Percentiles rank a stretch among this genome's conserved stretches.
Evolutionary conservation across 352 stramenopile genomes (phyloP).

Genomic region (Pythium guiyangense): DNA sequence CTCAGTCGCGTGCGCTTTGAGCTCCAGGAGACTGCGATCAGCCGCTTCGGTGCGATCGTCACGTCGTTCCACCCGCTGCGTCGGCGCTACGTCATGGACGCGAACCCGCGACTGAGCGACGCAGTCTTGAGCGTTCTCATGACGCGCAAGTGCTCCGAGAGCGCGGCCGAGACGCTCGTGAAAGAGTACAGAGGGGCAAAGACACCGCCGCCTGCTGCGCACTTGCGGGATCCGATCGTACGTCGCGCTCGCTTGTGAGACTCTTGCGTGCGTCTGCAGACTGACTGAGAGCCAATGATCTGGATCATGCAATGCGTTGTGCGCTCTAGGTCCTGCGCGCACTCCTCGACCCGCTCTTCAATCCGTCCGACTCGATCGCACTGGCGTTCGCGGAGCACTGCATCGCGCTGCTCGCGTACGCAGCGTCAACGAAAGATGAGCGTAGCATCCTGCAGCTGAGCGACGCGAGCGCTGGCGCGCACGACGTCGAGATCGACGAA

Average conservation of each 20-base stretch:
- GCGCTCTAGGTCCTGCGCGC: conserved; percentile 68
- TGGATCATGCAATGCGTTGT: not conserved
- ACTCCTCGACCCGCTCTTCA: conserved; percentile 78
- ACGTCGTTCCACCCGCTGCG: conserved; percentile 74
- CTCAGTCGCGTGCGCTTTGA: conserved; percentile 67
- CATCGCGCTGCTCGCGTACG: conserved; percentile 68
- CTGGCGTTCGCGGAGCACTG: conserved; percentile 63
- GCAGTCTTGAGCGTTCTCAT: conserved; percentile 74
- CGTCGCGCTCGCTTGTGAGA: conserved; percentile 1
- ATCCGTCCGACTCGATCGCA: conserved; percentile 60
- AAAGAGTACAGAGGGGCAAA: conserved; percentile 55
- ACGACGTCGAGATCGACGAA: conserved; percentile 38
- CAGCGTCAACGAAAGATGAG: conserved; percentile 70
- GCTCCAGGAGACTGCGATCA: conserved; percentile 65
- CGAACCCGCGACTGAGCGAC: conserved; percentile 54
- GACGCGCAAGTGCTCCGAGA: conserved; percentile 66
- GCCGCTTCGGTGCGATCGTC: conserved; percentile 62
- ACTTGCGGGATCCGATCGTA: conserved; percentile 74
- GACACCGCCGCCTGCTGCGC: conserved; percentile 50
- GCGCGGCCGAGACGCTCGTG: conserved; percentile 51
- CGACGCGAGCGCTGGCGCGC: conserved; percentile 9
- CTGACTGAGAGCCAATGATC: not conserved
- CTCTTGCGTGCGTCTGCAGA: not conserved
- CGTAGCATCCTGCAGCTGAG: conserved; percentile 63
- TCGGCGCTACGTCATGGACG: conserved; percentile 53